Conservation (phyloP, 371 early-diverging fungal genomes). For the Thermomucor indicae-seudaticae region DNA sequence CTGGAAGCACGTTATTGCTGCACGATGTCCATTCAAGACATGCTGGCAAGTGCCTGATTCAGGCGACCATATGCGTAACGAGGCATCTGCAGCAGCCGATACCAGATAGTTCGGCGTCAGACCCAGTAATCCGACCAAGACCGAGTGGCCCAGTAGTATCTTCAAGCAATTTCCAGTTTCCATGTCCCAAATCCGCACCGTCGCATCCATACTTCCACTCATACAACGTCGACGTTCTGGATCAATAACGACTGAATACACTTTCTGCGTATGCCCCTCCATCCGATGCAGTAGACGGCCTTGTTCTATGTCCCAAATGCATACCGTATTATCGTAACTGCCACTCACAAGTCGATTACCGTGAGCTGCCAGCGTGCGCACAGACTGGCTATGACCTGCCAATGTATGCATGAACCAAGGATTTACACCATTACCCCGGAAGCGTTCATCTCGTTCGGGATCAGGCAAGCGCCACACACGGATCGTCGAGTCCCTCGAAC, state of each 20-base stretch:
- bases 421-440: conserved; percentile 36
- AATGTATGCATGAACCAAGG: conserved; percentile 70
- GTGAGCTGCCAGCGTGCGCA: conserved; percentile 91
- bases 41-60: conserved; percentile 63
- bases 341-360: conserved; percentile 91
- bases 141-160: conserved; percentile 78
- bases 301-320: conserved; percentile 87
- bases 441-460: conserved; percentile 61
- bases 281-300: conserved; percentile 69
- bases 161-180: conserved; percentile 77
- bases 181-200: conserved; percentile 95
- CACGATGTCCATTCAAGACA: conserved; percentile 69
- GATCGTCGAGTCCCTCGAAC: conserved; percentile 94
- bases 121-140: conserved; percentile 90
- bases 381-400: conserved; percentile 86
- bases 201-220: conserved; percentile 96
- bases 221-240: conserved; percentile 78
- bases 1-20: conserved; percentile 94
- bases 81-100: conserved; percentile 94
- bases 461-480: conserved; percentile 94
- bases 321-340: conserved; percentile 92
- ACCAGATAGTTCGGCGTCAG: conserved; percentile 80
- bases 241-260: conserved; percentile 89
- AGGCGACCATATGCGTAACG: conserved; percentile 92
- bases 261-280: conserved; percentile 87